phyloP scores from a whole-genome alignment of 2,329 filamentous ascomycete genomes.

The Trichoderma arundinaceum region DNA sequence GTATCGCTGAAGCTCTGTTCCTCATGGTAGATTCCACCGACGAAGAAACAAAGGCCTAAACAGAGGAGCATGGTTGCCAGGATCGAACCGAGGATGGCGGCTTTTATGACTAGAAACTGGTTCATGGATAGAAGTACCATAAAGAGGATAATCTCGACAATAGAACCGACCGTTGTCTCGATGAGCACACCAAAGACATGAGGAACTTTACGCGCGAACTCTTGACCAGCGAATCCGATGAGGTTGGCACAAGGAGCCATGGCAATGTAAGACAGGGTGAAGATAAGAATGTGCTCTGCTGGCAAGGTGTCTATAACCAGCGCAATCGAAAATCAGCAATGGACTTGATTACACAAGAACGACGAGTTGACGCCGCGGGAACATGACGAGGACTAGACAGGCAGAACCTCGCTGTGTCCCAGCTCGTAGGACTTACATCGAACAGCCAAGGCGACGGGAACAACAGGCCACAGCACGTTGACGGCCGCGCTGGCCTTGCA shows the following conservation, averaged over 20 bases:
- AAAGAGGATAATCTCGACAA: slow-evolving; percentile 83
- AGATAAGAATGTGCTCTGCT: slow-evolving; percentile 48
- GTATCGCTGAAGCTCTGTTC: slow-evolving; percentile 75
- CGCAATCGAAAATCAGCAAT: slow-evolving; percentile 32
- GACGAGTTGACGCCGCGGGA: neutral
- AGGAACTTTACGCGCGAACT: slow-evolving; percentile 68
- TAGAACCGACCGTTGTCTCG: slow-evolving; percentile 61
- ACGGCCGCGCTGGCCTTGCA: slow-evolving; percentile 53
- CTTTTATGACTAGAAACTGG: slow-evolving; percentile 75
- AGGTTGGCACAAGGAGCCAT: slow-evolving; percentile 58
- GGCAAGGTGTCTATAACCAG: slow-evolving; percentile 34
- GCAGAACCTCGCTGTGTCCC: neutral
- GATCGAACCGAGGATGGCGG: slow-evolving; percentile 82
- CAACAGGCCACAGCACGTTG: slow-evolving; percentile 57
- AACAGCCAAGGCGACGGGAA: slow-evolving; percentile 49
- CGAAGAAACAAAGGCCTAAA: slow-evolving; percentile 79
- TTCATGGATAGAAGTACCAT: slow-evolving; percentile 69
- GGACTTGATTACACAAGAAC: neutral
- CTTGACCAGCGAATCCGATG: slow-evolving; percentile 51
- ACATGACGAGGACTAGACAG: too few species aligned
- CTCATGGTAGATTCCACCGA: slow-evolving; percentile 71
- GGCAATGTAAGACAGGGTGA: slow-evolving; percentile 54
- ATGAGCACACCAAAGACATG: slow-evolving; percentile 63
- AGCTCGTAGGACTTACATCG: slow-evolving; percentile 39
- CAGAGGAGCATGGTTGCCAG: slow-evolving; percentile 82